Conservation (phyloP, 108 stramenopile species). For the Phaeodactylum tricornutum region DNA sequence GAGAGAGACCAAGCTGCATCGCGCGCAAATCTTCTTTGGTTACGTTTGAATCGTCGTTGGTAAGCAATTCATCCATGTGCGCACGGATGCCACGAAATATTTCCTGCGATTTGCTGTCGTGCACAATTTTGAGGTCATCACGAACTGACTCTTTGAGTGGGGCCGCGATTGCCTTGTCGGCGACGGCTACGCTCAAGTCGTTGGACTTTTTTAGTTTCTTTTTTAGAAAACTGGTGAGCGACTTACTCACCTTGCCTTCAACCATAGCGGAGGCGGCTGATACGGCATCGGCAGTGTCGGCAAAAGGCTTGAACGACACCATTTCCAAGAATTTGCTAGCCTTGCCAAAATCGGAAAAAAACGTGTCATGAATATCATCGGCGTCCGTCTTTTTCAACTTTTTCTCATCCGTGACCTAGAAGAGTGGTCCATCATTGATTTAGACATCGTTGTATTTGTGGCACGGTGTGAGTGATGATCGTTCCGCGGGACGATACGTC, state of each 20-base stretch:
- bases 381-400: conserved; percentile 77
- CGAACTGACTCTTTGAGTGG: conserved; percentile 83
- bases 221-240: conserved; percentile 94
- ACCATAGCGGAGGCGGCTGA: conserved; percentile 88
- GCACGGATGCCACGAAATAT: conserved; percentile 92
- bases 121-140: conserved; percentile 24
- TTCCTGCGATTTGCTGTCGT: conserved; percentile 82
- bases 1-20: conserved; percentile 95
- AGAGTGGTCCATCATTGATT: neutral
- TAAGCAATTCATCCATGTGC: conserved; percentile 87
- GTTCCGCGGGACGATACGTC: too few relatives aligned
- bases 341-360: conserved; percentile 74
- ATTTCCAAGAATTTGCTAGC: conserved; percentile 77
- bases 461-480: too few relatives aligned
- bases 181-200: conserved; percentile 80
- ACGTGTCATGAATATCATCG: conserved; percentile 78
- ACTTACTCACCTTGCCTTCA: conserved; percentile 90
- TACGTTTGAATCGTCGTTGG: conserved; percentile 31
- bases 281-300: conserved; percentile 96
- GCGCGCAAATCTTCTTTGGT: conserved; percentile 58
- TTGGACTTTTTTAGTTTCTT: conserved; percentile 89
- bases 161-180: conserved; percentile 83
- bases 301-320: conserved; percentile 91
- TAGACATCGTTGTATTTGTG: too few relatives aligned
- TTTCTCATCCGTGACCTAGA: conserved; percentile 80